These are phyloP conservation scores for Kappamyces sp. DNA, from an alignment of 192 early-diverging fungal genomes.

Conservation along the genomic window DNA sequence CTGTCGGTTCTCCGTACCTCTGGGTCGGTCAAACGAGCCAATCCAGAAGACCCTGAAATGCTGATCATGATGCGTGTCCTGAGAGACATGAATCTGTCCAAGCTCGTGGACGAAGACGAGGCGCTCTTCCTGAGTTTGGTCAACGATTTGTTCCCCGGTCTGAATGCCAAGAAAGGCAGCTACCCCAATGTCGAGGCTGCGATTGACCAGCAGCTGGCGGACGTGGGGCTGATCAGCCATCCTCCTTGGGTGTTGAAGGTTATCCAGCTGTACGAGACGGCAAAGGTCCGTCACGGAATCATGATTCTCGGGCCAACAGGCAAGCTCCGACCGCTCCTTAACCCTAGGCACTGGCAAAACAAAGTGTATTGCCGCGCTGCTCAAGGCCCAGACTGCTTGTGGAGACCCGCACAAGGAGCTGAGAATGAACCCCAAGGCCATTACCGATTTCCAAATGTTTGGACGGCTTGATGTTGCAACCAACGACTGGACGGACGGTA, in stretches of 20 bases:
- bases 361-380: conserved; percentile 50
- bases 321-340: too few species aligned
- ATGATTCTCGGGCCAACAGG: conserved; percentile 62
- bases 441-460: conserved; percentile 65
- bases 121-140: conserved; percentile 52
- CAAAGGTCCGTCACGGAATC: conserved; percentile 55
- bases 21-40: conserved; percentile 57
- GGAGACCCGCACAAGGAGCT: conserved; percentile 62
- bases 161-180: conserved; percentile 49
- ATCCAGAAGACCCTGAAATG: conserved; percentile 54
- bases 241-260: conserved; percentile 63
- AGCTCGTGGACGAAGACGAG: conserved; percentile 63
- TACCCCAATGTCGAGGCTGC: conserved; percentile 53
- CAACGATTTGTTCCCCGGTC: conserved; percentile 60
- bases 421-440: conserved; percentile 63
- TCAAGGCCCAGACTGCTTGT: conserved; percentile 57
- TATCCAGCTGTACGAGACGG: conserved; percentile 61
- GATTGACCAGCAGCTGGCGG: conserved; percentile 54
- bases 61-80: conserved; percentile 60
- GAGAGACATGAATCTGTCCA: conserved; percentile 62
- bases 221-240: conserved; percentile 52
- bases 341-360: conserved; percentile 61
- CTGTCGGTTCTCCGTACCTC: conserved; percentile 57
- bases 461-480: conserved; percentile 58
- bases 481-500: conserved; percentile 65